Evolutionary conservation across 75 land plant genomes (phyloP).

Genomic region (Chamaecyparis obtusa): DNA sequence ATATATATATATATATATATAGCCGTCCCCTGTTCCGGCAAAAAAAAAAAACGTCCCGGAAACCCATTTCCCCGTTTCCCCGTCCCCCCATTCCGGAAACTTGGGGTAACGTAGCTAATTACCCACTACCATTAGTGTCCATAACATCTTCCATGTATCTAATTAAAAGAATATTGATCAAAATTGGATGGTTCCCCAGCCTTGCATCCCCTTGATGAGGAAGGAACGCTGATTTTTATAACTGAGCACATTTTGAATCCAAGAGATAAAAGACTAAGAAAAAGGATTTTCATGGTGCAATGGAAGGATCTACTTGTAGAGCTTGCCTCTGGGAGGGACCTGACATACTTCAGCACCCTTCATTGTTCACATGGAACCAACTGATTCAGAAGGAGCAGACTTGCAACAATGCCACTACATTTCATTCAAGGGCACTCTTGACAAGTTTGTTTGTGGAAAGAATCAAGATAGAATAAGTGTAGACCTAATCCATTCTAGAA

Average conservation of each 20-base stretch:
- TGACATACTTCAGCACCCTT: background rate
- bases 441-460: no score
- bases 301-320: background rate
- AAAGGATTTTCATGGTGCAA: background rate
- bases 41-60: no score
- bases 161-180: background rate
- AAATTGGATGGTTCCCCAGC: background rate
- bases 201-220: background rate
- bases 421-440: no score
- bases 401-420: background rate
- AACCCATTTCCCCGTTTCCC: no score
- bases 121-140: background rate
- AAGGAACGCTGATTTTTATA: background rate
- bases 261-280: background rate
- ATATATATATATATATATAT: no score
- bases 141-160: background rate
- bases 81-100: no score
- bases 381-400: background rate
- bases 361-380: background rate
- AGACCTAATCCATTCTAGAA: no score
- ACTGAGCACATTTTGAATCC: background rate
- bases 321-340: background rate
- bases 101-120: no score
- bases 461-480: no score
- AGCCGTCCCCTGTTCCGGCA: no score